Evolutionary conservation across 1,284 basidiomycete species (phyloP), one percentile per base, ranked within the genome.

Genomic region (Amylostereum chailletii): DNA sequence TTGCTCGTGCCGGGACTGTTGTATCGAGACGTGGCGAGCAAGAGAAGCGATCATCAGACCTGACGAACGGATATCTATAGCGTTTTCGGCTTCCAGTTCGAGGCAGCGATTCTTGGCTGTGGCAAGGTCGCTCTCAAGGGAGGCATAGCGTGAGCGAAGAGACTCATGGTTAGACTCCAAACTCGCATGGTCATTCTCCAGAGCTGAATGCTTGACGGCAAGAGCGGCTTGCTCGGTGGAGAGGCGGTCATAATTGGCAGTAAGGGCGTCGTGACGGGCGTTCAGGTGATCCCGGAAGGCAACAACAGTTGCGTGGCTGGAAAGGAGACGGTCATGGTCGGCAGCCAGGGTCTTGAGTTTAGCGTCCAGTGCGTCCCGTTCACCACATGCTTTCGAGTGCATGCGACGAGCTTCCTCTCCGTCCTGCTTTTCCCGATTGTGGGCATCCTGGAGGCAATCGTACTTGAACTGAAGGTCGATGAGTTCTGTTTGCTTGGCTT

Each of bases 391-490:
- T 19, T 19, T 19, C 19, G 19, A 19, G 19, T 19, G 19, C 19
- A 19, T 19, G 19, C 19, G 19, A 19, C 19, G 19, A 19, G 19
- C 19, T 19, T 19, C 19, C 19, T 19, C 19, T 19, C 19, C 19
- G 19, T 19, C 19, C 19, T 19, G 19, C 19, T 19, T 19, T 19
- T 19, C 19, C 19, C 19, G 19, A 19, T 19, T 19, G 5, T 41
- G 31, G 49, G 29, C 27, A 38, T 45, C 45, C 49, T 55, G 53
- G 41, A 55, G 4, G 48, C 33, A 1, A 41, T 40, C 30, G 47
- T 50, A 37, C 19, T 37, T 40, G 9, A 27, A 4, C 39, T 30
- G 31, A 19, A 39, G n/a, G 6, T 27, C 1, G 9, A 19, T 34
- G 31, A 48, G 46, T 26, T 27, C 27, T 10, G 30, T n/a, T 8